Conservation (phyloP, 2,329 filamentous ascomycete genomes). For the Neonectria faginata region DNA sequence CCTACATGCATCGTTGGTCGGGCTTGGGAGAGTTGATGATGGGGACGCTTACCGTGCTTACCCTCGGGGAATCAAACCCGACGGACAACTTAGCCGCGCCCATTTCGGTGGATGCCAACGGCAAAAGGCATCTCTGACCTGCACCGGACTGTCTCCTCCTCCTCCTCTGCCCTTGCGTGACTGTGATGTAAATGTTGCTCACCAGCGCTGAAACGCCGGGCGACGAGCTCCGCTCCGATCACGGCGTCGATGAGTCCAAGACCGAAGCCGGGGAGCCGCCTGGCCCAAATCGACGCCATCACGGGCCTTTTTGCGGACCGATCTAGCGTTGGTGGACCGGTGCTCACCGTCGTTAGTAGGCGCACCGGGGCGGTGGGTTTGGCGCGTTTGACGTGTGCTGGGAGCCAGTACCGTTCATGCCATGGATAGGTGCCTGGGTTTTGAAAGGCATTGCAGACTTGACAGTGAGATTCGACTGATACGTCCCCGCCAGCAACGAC, state of each 20-base stretch:
- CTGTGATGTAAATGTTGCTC: conserved; percentile 2
- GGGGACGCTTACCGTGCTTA: conserved; percentile 18
- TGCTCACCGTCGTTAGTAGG: conserved; percentile 10
- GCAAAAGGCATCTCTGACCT: not conserved
- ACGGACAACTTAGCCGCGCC: not conserved
- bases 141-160: not conserved
- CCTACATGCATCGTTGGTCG: conserved; percentile 1
- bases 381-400: not conserved
- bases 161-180: not conserved
- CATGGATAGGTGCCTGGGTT: not conserved
- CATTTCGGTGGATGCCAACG: conserved; percentile 7
- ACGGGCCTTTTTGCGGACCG: conserved; percentile 12
- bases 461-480: not conserved
- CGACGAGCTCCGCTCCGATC: conserved; percentile 18
- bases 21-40: not conserved
- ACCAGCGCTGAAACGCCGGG: conserved; percentile 9
- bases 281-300: not conserved
- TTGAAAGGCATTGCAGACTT: not conserved
- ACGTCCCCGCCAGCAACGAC: too few species aligned
- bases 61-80: conserved; percentile 7
- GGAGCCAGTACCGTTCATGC: not conserved
- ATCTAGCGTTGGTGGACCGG: conserved; percentile 6
- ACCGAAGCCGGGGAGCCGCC: not conserved
- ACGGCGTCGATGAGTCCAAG: conserved; percentile 11
- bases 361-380: not conserved